Evolutionary conservation across 2,329 filamentous ascomycete genomes (phyloP).

Genomic region (Trichophaea hybrida): DNA sequence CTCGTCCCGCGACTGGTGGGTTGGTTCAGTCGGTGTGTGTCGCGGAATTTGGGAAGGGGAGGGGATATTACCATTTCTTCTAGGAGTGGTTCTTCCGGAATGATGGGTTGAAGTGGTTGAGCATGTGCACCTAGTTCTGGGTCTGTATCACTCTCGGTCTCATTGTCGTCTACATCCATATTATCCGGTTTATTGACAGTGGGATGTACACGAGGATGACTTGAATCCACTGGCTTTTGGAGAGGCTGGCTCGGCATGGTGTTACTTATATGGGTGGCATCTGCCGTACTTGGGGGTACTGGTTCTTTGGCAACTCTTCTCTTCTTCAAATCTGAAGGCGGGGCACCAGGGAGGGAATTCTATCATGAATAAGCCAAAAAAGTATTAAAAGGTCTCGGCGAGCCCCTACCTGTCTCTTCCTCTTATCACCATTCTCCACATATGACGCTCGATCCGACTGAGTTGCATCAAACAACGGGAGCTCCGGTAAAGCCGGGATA

Average conservation of each 20-base stretch:
- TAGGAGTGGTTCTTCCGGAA: conserved; percentile 1
- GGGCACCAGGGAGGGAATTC: neutral
- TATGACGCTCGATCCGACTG: neutral
- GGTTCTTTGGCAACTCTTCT: conserved; percentile 1
- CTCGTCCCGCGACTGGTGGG: conserved; percentile 12
- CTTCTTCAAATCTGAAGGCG: conserved; percentile 5
- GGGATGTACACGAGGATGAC: conserved; percentile 2
- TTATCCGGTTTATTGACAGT: neutral
- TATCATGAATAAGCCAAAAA: too few species aligned
- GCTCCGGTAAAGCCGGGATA: conserved; percentile 15
- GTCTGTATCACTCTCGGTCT: conserved; percentile 4
- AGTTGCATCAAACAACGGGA: neutral
- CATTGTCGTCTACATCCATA: conserved; percentile 5
- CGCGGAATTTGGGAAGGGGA: neutral
- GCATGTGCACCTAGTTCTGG: neutral
- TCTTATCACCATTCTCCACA: conserved; percentile 8
- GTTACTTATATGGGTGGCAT: neutral
- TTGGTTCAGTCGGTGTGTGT: neutral
- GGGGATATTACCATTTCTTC: conserved; percentile 12
- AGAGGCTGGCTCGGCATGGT: conserved; percentile 6
- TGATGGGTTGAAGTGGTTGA: neutral
- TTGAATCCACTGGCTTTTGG: conserved; percentile 11
- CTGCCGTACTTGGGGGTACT: neutral
- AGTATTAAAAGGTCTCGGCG: too few species aligned
- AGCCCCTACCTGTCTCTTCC: conserved; percentile 19